phyloP scores from a whole-genome alignment of 257 asterid species.

The Anisodus tanguticus region DNA sequence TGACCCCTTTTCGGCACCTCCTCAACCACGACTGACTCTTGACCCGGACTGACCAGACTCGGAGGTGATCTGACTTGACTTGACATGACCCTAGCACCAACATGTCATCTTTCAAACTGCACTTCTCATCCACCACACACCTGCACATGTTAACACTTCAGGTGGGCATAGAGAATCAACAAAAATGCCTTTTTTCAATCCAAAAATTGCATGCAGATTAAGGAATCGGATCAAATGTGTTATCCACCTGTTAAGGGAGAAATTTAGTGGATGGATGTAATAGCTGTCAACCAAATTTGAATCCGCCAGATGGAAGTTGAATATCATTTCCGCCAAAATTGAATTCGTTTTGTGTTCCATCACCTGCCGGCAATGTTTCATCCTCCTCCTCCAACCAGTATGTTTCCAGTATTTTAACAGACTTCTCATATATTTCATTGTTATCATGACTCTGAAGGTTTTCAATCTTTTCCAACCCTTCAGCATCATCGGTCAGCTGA shows the following conservation, averaged over 20 bases:
- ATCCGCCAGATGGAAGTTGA: conserved; percentile 82
- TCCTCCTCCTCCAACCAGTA: conserved; percentile 96
- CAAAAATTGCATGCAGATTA: not conserved
- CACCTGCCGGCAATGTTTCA: conserved; percentile 56
- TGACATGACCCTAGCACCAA: conserved; percentile 37
- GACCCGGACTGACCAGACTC: conserved; percentile 59
- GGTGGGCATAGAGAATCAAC: not conserved
- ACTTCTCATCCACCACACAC: conserved; percentile 35
- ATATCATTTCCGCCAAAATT: conserved; percentile 70
- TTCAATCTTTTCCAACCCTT: conserved; percentile 87
- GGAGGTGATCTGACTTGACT: conserved; percentile 59
- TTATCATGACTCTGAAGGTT: conserved; percentile 86
- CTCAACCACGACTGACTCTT: conserved; percentile 34
- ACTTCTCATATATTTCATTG: conserved; percentile 88
- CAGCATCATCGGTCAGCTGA: conserved; percentile 80
- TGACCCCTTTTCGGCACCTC: conserved; percentile 55
- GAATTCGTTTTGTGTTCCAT: conserved; percentile 64
- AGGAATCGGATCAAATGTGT: not conserved
- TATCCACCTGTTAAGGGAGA: conserved; percentile 20
- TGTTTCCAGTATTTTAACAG: conserved; percentile 82
- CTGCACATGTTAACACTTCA: conserved; percentile 28
- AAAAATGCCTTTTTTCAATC: not conserved
- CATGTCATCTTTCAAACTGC: conserved; percentile 45
- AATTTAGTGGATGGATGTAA: not conserved
- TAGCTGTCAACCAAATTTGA: conserved; percentile 72